Base-by-base conservation (phyloP, 2,329 filamentous ascomycete genomes). In the Ascochyta fabae region DNA sequence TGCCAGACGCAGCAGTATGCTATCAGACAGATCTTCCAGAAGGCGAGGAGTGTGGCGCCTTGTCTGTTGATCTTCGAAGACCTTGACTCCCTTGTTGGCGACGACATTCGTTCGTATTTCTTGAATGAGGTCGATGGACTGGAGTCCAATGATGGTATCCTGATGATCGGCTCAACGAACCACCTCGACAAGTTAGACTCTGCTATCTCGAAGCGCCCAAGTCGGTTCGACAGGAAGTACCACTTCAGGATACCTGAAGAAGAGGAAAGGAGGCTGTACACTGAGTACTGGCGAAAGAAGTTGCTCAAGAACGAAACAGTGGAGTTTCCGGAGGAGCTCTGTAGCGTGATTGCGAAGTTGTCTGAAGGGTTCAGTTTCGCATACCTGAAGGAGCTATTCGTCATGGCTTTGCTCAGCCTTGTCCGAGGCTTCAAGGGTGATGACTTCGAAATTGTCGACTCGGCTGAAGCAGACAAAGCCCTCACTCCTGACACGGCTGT, bases 61-160 rank as follows among this genome's bases (percentile, higher is more conserved):
- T 90, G 87, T 72, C 81, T 88, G 48, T 80, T 90, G 3, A 84
- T 90, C 36, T 88, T 90, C 55, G 88, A 90, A 70, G 88, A 90
- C 56, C 79, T 90, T 4, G 88, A 90, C 68, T 84, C 81, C 3
- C 80, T 90, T 13, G 82, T 90, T 24, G 80, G 80, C 3, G 82
- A 86, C 40, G 61, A 72, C 2, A 83, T 87, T 7, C 79, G 87
- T n/a, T 84, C 80, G 50, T 90, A 88, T 75, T 90, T 90, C 74
- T 77, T 90, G 27, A 90, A 90, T 66, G 86, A 90, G 69, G 83
- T 90, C 4, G 87, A 90, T 60, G 88, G 87, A 0, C 80, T 90
- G 10, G 84, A 85, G 64, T 81, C 78, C 60, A 90, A 90, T 62
- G 84, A 89, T 60, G 88, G 87, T 3, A 88, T 89, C 45, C 82